phyloP scores from a whole-genome alignment of 768 basidiomycete genomes.

The Psilocybe subaeruginosa region DNA sequence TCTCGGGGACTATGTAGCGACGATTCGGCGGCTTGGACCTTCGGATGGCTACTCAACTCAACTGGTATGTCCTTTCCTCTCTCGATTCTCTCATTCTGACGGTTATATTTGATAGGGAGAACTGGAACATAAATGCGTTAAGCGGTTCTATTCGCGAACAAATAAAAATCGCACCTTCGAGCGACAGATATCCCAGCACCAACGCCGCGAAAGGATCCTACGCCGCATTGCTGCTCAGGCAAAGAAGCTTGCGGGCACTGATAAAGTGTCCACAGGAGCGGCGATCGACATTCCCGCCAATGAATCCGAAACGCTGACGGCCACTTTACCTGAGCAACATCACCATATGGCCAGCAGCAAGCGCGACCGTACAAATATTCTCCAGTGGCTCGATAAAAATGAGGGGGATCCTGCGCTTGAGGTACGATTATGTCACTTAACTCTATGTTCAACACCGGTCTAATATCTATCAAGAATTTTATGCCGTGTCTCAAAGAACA shows the following conservation, averaged over 20 bases:
- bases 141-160: slow-evolving; percentile 14
- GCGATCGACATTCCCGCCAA: neutral
- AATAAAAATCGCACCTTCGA: slow-evolving; percentile 11
- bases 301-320: neutral
- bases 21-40: slow-evolving; percentile 10
- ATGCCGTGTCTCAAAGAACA: slow-evolving; percentile 30
- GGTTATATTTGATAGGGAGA: slow-evolving; percentile 7
- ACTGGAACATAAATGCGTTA: slow-evolving; percentile 15
- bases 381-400: slow-evolving; percentile 11
- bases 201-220: slow-evolving; percentile 10
- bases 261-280: neutral
- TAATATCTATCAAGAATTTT: slow-evolving; percentile 26
- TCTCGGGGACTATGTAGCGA: slow-evolving; percentile 14
- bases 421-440: slow-evolving; percentile 16
- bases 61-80: slow-evolving; percentile 1
- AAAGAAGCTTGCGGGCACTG: neutral
- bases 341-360: slow-evolving; percentile 9
- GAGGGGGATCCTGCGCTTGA: slow-evolving; percentile 27
- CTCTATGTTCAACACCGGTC: neutral
- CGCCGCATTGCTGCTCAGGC: neutral
- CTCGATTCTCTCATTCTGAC: neutral
- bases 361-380: slow-evolving; percentile 1
- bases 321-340: slow-evolving; percentile 13
- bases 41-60: slow-evolving; percentile 15
- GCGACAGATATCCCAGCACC: slow-evolving; percentile 11